Evolutionary conservation across 352 stramenopile species (phyloP).

Genomic region (Phytopythium chamaehyphon): DNA sequence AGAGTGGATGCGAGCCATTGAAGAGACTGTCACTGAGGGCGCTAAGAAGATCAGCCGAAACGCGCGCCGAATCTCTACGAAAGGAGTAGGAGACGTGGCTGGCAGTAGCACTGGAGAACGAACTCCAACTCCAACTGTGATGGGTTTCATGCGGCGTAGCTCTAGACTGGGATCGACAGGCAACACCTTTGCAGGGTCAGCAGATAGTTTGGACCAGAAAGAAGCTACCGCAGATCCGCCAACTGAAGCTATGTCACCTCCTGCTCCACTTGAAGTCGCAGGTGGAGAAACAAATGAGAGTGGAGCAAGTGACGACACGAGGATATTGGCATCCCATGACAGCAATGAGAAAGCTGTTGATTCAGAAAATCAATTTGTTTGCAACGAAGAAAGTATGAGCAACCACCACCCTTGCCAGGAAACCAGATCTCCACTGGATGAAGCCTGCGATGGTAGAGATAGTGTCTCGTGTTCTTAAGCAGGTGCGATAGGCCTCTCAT

Average conservation of each 20-base stretch:
- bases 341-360: no score
- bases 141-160: conserved; percentile 47
- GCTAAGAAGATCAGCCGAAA: conserved; percentile 80
- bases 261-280: neutral
- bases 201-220: neutral
- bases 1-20: conserved; percentile 81
- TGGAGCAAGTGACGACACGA: no score
- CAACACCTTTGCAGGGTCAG: conserved; percentile 8
- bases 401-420: no score
- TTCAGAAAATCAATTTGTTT: no score
- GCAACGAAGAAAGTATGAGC: no score
- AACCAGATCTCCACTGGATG: no score
- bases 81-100: conserved; percentile 4
- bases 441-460: no score
- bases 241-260: neutral
- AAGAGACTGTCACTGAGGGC: conserved; percentile 65
- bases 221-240: neutral
- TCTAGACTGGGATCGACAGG: conserved; percentile 40
- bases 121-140: conserved; percentile 29
- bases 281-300: no score
- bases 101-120: neutral
- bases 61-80: conserved; percentile 54
- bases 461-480: no score
- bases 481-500: no score
- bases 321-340: no score